A percentile compares a stretch with the other conserved stretches of the same genome.
These are phyloP conservation scores for Daldinia sp. DNA, from an alignment of 2,329 filamentous ascomycete genomes.

Conservation along the genomic window DNA sequence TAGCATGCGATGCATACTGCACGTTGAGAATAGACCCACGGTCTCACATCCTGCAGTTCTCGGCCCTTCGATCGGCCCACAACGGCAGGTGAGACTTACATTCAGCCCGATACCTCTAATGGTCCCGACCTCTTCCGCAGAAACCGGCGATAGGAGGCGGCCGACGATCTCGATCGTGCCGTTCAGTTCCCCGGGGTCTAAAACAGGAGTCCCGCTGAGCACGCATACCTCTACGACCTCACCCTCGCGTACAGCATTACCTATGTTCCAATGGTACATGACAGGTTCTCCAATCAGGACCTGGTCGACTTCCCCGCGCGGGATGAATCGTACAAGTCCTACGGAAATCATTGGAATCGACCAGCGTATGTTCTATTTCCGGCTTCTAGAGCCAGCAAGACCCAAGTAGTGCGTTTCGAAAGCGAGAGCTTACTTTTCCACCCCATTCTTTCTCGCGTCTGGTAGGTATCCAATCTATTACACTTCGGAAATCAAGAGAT, in stretches of 20 bases:
- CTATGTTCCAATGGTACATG: conserved; percentile 63
- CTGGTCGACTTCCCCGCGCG: conserved; percentile 55
- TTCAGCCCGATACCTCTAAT: conserved; percentile 69
- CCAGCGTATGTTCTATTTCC: background rate
- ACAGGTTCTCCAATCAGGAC: conserved; percentile 61
- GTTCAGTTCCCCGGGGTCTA: conserved; percentile 60
- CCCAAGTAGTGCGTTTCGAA: background rate
- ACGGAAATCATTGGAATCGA: background rate
- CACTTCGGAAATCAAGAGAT: background rate
- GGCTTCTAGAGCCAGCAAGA: background rate
- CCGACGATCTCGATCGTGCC: conserved; percentile 55
- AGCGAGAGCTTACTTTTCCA: background rate
- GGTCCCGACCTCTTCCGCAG: conserved; percentile 59
- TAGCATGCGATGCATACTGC: conserved; percentile 50
- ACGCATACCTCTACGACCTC: conserved; percentile 64
- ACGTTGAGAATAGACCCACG: background rate
- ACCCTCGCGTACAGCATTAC: conserved; percentile 62
- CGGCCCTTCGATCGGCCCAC: background rate
- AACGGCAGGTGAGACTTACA: conserved; percentile 42
- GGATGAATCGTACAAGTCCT: conserved; percentile 65
- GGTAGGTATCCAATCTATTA: background rate
- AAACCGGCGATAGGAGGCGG: conserved; percentile 60
- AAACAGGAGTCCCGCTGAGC: conserved; percentile 66
- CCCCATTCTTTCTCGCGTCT: background rate
- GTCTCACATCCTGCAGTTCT: background rate